phyloP scores from a whole-genome alignment of 176 grass and related monocot species.

The Cocos nucifera region DNA sequence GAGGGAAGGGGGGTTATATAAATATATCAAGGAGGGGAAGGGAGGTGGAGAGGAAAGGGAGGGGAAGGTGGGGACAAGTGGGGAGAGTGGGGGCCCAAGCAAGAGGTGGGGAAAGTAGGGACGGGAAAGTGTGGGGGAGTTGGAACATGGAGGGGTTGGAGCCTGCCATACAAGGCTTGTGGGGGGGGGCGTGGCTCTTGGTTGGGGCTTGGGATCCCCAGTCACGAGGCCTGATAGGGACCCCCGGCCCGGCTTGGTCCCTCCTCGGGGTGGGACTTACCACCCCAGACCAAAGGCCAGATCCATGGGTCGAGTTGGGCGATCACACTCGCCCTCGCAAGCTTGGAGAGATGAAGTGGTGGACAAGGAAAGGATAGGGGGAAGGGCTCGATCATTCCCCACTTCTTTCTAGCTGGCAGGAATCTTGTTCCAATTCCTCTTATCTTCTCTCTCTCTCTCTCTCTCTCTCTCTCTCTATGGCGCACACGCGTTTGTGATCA shows the following conservation, averaged over 20 bases:
- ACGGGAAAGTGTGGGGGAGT: background rate
- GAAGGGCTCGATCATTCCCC: background rate
- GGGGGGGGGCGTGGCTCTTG: slow-evolving; percentile 8
- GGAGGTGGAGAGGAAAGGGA: slow-evolving; percentile 26
- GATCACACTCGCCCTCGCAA: background rate
- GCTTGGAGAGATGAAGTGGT: background rate
- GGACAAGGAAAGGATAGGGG: background rate
- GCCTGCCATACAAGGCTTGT: too few species aligned
- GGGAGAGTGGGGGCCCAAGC: too few species aligned
- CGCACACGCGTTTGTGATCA: too few species aligned
- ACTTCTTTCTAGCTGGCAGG: too few species aligned
- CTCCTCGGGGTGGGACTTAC: background rate
- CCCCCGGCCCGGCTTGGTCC: background rate
- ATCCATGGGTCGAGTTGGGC: background rate
- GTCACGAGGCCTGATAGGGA: slow-evolving; percentile 13
- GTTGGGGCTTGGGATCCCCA: slow-evolving; percentile 1
- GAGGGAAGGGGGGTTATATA: background rate
- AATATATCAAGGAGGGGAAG: slow-evolving; percentile 4
- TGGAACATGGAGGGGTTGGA: too few species aligned
- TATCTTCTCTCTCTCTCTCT: too few species aligned
- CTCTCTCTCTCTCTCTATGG: too few species aligned
- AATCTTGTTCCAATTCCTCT: too few species aligned
- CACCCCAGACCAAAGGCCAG: background rate
- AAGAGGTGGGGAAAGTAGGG: slow-evolving; percentile 14
- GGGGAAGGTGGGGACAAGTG: too few species aligned